phyloP scores from a whole-genome alignment of 257 asterid species.

The Salvia hispanica region DNA sequence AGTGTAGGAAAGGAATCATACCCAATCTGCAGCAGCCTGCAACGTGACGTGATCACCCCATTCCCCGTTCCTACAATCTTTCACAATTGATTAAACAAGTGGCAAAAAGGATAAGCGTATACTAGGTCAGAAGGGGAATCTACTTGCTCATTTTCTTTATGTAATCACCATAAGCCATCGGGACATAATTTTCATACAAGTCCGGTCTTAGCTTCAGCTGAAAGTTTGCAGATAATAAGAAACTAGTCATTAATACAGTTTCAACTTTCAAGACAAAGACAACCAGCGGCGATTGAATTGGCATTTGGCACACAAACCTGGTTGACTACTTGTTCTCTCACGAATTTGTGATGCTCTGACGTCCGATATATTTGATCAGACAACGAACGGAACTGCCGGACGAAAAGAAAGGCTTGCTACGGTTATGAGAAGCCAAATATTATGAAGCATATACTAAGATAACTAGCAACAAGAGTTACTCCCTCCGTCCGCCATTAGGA shows the following conservation, averaged over 20 bases:
- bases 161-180: conserved; percentile 74
- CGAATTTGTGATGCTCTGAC: conserved; percentile 76
- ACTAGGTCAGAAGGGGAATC: conserved; percentile 13
- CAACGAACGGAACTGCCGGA: conserved; percentile 69
- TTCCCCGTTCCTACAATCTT: conserved; percentile 70
- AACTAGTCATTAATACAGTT: not conserved
- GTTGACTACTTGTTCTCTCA: conserved; percentile 69
- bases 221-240: conserved; percentile 28
- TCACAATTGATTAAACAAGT: conserved; percentile 29
- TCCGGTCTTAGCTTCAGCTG: conserved; percentile 69
- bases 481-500: too few relatives aligned
- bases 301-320: conserved; percentile 52
- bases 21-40: conserved; percentile 96
- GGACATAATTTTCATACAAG: conserved; percentile 70
- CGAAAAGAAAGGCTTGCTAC: not conserved
- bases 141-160: conserved; percentile 77
- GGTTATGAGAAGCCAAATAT: too few relatives aligned
- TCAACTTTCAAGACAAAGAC: not conserved
- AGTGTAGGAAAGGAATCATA: conserved; percentile 19
- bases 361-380: conserved; percentile 94
- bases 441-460: too few relatives aligned
- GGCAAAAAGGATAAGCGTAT: not conserved
- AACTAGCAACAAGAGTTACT: too few relatives aligned
- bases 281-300: not conserved
- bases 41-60: conserved; percentile 97